phyloP scores from a whole-genome alignment of 106 monocot species.

The Chionographis japonica region DNA sequence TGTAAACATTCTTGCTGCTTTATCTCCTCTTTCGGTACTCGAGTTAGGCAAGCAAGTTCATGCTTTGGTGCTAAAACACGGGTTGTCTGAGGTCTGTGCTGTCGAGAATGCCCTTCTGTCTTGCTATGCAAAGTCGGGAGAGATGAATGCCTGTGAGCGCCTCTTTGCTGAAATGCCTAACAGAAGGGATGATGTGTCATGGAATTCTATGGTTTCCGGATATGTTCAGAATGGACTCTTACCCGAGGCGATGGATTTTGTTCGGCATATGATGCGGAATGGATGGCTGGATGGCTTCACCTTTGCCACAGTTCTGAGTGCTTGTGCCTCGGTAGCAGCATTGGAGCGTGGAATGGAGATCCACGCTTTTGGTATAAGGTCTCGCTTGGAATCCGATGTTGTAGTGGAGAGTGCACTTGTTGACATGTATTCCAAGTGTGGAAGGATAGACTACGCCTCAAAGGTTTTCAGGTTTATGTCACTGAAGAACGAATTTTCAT shows the following conservation, averaged over 20 bases:
- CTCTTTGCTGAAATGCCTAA: constrained; percentile 57
- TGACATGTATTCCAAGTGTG: constrained; percentile 94
- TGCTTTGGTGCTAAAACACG: constrained; percentile 38
- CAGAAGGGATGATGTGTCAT: constrained; percentile 64
- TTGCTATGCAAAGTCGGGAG: constrained; percentile 67
- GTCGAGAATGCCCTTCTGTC: constrained; percentile 72
- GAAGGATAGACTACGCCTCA: constrained; percentile 68
- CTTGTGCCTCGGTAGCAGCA: constrained; percentile 71
- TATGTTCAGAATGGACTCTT: constrained; percentile 74
- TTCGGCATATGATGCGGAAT: constrained; percentile 68
- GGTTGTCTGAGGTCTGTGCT: constrained; percentile 23
- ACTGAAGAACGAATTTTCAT: constrained; percentile 65
- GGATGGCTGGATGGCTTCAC: constrained; percentile 65
- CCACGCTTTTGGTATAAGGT: constrained; percentile 60
- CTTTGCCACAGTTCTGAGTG: constrained; percentile 56
- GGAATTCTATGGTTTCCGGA: constrained; percentile 85
- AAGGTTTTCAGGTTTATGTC: constrained; percentile 56
- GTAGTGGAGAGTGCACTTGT: constrained; percentile 77
- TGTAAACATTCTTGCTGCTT: constrained; percentile 51
- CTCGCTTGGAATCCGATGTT: constrained; percentile 40
- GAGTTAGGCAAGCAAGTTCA: constrained; percentile 54
- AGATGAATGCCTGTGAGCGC: constrained; percentile 48
- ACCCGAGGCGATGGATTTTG: constrained; percentile 62
- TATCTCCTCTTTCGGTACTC: constrained; percentile 46
- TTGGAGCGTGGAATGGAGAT: constrained; percentile 80